Conservation (phyloP, 1,284 basidiomycete species). For the Ustilago esculenta region DNA sequence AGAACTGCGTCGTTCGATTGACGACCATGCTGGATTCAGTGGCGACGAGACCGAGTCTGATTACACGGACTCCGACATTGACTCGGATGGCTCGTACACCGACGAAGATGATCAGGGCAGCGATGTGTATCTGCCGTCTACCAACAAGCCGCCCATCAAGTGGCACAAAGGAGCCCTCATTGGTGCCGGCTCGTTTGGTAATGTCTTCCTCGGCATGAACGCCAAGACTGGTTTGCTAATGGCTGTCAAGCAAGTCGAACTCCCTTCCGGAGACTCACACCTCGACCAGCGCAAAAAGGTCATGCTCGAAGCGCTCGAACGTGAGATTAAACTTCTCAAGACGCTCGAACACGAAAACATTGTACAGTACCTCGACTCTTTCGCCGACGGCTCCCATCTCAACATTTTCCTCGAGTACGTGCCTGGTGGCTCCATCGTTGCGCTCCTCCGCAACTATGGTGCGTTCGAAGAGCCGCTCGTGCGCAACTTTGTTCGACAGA, state of each 20-base stretch:
- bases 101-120: constrained; percentile 23
- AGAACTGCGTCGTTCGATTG: constrained; percentile 56
- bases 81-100: constrained; percentile 32
- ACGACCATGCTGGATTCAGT: constrained; percentile 33
- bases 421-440: constrained; percentile 94
- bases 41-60: constrained; percentile 52
- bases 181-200: constrained; percentile 77
- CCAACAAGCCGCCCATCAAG: constrained; percentile 75
- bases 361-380: constrained; percentile 83
- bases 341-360: constrained; percentile 96
- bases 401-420: constrained; percentile 99
- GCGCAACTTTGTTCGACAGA: constrained; percentile 92
- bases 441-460: constrained; percentile 90
- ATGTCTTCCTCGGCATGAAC: constrained; percentile 88
- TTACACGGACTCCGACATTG: constrained; percentile 26
- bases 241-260: constrained; percentile 99
- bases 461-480: constrained; percentile 96
- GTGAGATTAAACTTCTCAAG: constrained; percentile 94
- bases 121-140: constrained; percentile 17
- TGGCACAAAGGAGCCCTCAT: constrained; percentile 99
- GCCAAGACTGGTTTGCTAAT: constrained; percentile 90
- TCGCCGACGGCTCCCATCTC: constrained; percentile 71
- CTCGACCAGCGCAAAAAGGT: constrained; percentile 93
- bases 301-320: constrained; percentile 93
- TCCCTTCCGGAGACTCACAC: constrained; percentile 83